Base-by-base conservation (phyloP, 139 green algal species). In the Chlamydomonas urium region DNA sequence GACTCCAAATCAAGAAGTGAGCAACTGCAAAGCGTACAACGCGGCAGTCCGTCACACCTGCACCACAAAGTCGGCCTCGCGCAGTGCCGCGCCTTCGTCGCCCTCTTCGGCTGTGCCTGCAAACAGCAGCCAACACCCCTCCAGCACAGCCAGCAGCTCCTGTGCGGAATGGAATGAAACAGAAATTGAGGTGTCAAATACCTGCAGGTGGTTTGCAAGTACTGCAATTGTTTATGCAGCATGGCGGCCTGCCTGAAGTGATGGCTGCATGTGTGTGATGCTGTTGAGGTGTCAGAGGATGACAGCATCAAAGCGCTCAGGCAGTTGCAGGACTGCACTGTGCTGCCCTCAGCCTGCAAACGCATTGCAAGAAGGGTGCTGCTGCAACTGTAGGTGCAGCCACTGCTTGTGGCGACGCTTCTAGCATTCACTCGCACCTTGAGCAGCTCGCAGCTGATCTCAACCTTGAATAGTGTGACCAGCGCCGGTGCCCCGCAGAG, bases 381-480 rank as follows among this genome's bases (percentile, higher is more conserved):
- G 24, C 23, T 34, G 53, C 23, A 62, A 14, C 5, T 5, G 17
- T 14, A 62, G 53, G 53, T 62, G 53, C 53, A 34, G 23, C 21
- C 53, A 62, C 53, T 14, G 23, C 21, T 17, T 17, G 36, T 10
- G 28, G 3, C 2, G 8, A 65, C 47, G 8, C 4, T 5, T 26
- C 37, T 32, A 24, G 19, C 65, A 38, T 32, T 34, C 56, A 36
- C 26, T 29, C 69, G 3, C 71, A 79, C 73, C 57, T 74, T 60
- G 14, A 85, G 73, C 24, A 78, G 32, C 48, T 81, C 75, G 4
- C 47, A 34, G 42, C 59, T 71, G 1, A 84, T 33, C 68, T 85
- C 79, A 23, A 83, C 72, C 32, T 77, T 77, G 65, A 86, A 86
- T 1, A 86, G 50, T 1, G 47, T 19, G 1, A 35, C 28, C 26